phyloP scores from a whole-genome alignment of 495 filamentous ascomycete genomes.

The Viridothelium virens region DNA sequence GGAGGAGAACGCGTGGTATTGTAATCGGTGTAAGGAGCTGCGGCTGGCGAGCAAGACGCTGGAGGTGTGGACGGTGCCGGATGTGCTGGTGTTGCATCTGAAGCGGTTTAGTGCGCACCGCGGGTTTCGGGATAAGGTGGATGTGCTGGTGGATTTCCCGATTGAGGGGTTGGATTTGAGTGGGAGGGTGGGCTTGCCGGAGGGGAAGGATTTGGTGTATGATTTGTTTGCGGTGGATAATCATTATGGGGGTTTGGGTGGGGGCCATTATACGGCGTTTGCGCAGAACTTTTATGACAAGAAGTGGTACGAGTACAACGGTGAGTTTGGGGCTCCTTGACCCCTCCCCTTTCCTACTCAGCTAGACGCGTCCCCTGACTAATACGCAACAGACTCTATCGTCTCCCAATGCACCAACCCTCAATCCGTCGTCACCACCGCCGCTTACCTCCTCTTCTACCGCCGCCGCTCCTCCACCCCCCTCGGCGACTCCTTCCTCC shows the following conservation, averaged over 20 bases:
- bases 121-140: constrained; percentile 75
- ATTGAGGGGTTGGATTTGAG: constrained; percentile 78
- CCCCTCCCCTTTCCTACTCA: constrained; percentile 10
- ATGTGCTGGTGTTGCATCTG: constrained; percentile 88
- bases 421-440: constrained; percentile 50
- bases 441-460: constrained; percentile 94
- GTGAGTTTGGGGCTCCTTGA: constrained; percentile 44
- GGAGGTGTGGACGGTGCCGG: constrained; percentile 90
- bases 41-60: constrained; percentile 90
- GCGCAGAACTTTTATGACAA: constrained; percentile 83
- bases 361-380: constrained; percentile 9
- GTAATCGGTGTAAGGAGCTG: constrained; percentile 88
- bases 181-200: constrained; percentile 63
- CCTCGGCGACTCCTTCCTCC: constrained; percentile 67
- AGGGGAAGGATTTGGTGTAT: constrained; percentile 74
- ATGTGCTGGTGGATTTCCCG: constrained; percentile 86
- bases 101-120: constrained; percentile 84
- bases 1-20: constrained; percentile 94
- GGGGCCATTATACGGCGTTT: constrained; percentile 91
- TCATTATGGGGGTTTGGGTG: constrained; percentile 84
- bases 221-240: constrained; percentile 93
- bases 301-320: constrained; percentile 92
- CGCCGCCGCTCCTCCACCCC: constrained; percentile 68
- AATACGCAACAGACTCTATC: constrained; percentile 50
- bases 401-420: constrained; percentile 48